Evolutionary conservation across 768 basidiomycete species (phyloP).

Genomic region (Steccherinum ochraceum): DNA sequence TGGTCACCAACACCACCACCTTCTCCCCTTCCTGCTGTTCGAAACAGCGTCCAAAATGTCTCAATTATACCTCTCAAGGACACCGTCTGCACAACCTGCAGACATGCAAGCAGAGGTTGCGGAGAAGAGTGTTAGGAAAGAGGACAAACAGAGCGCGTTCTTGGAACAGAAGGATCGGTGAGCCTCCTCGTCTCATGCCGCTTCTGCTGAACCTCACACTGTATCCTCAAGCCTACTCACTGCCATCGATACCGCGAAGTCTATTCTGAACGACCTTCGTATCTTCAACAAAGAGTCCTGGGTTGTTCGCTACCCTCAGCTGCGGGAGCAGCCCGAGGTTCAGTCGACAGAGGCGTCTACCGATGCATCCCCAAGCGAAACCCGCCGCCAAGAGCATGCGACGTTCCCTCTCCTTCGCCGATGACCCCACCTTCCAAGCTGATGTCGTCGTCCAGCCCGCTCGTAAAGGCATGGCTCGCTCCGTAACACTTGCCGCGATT

Average conservation of each 20-base stretch:
- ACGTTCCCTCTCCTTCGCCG: conserved; percentile 78
- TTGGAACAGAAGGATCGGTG: conserved; percentile 72
- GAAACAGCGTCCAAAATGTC: conserved; percentile 17
- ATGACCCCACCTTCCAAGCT: conserved; percentile 64
- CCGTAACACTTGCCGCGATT: conserved; percentile 52
- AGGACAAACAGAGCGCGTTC: conserved; percentile 74
- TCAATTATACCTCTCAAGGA: conserved; percentile 20
- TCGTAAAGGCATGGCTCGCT: conserved; percentile 44
- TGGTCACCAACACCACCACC: neutral
- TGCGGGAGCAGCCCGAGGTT: conserved; percentile 40
- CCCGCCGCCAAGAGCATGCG: conserved; percentile 39
- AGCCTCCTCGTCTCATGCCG: conserved; percentile 18
- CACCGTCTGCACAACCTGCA: conserved; percentile 13
- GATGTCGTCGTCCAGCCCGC: conserved; percentile 56
- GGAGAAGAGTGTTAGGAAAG: conserved; percentile 40
- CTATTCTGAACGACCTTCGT: conserved; percentile 63
- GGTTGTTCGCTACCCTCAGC: conserved; percentile 84
- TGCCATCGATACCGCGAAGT: conserved; percentile 69
- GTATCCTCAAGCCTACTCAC: conserved; percentile 49
- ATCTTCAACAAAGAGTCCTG: conserved; percentile 82
- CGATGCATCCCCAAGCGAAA: conserved; percentile 11
- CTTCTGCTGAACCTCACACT: conserved; percentile 2
- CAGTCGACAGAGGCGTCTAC: conserved; percentile 18
- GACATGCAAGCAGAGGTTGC: conserved; percentile 10
- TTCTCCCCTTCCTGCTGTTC: conserved; percentile 1